Conservation (phyloP, 2,329 filamentous ascomycete species). For the Stemphylium vesicarium region DNA sequence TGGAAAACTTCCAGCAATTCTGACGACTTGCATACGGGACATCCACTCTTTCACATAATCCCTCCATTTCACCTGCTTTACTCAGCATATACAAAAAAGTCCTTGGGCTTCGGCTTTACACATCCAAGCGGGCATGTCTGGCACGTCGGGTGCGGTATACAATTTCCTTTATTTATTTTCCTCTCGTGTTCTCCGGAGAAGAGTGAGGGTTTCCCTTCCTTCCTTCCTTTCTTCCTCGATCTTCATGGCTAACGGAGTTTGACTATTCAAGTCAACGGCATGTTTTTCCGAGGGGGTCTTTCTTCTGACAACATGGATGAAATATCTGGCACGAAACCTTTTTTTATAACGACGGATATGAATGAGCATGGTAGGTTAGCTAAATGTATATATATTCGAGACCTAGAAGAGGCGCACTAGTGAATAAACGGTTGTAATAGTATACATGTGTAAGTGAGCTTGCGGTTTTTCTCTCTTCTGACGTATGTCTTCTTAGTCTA, state of each 20-base stretch:
- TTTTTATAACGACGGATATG: constrained; percentile 5
- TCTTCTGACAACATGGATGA: not conserved
- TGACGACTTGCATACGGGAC: constrained; percentile 17
- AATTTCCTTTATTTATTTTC: not conserved
- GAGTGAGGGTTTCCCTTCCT: not conserved
- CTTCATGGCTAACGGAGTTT: constrained; percentile 5
- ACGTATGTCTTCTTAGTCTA: too few relatives aligned
- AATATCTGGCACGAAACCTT: not conserved
- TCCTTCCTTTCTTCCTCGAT: not conserved
- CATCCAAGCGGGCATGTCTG: not conserved
- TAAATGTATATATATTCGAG: not conserved
- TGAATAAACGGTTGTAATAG: not conserved
- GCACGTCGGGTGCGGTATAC: not conserved
- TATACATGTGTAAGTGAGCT: not conserved
- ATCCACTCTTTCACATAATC: not conserved
- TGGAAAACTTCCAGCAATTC: constrained; percentile 17
- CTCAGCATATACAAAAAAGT: constrained; percentile 18
- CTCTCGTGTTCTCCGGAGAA: not conserved
- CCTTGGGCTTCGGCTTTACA: constrained; percentile 8
- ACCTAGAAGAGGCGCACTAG: not conserved
- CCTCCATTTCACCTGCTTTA: not conserved
- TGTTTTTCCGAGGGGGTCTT: not conserved
- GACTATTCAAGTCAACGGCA: not conserved
- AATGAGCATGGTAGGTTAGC: not conserved
- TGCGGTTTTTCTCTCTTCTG: too few relatives aligned